Base-by-base conservation (phyloP, 1,284 basidiomycete species). In the Coniferiporia sulphurascens region DNA sequence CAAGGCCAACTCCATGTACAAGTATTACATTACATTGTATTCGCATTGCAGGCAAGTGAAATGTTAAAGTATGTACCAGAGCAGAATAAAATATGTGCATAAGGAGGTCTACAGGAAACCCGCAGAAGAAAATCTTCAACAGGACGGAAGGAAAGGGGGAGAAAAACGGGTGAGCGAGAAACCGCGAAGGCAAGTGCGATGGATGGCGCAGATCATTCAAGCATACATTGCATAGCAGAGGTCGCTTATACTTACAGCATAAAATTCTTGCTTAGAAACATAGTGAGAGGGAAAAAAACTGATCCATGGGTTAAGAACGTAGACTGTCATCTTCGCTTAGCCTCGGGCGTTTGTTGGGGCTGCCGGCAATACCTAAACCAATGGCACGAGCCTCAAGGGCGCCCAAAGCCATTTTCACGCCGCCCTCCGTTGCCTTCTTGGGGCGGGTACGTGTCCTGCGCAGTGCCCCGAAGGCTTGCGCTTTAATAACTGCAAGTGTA, bases 401-500 rank as follows among this genome's bases (percentile, higher is more conserved):
- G 71, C 89, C 86, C 73, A 89, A 81, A 1, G 89, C 87, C 62
- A 87, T 85, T 72, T 84, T 87, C 12, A 85, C 82, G 45, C 87
- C 86, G 43, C 81, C 84, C 61, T 91, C 88, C 27, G 84, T 82
- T 35, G 83, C 76, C 70, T 82, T 86, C 74, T 87, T 91, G 54
- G 82, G 79, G 62, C 86, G 79, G 48, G 84, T 78, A 60, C 89
- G 82, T 58, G 89, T 88, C 70, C 89, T 79, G 55, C 90, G 85
- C 65, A 91, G 76, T 15, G 88, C 88, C 45, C 90, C 90, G 68
- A 91, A 92, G 36, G 90, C 86, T 70, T 91, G 89, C 46, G 89
- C 89, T 73, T 92, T 92, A 74, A 92, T 90, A 60, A 92, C 89
- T 52, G 90, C 89, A 52, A 92, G 80, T 32, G 90, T 92, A 34